Evolutionary conservation across 495 filamentous ascomycete species (phyloP).

Genomic region (Rhizodiscina lignyota): DNA sequence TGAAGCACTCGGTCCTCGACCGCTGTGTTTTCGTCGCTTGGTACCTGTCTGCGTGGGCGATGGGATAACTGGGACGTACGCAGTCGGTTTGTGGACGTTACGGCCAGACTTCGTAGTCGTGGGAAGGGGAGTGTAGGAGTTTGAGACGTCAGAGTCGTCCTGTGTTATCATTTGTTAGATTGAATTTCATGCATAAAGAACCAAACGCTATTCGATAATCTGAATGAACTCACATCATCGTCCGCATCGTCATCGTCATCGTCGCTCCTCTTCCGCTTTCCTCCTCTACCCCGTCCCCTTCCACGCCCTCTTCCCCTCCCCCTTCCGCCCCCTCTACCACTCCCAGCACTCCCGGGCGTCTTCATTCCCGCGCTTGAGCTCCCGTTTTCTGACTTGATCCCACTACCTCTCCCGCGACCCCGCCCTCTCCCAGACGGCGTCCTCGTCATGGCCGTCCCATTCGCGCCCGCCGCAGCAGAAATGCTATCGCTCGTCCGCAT

Average conservation of each 20-base stretch:
- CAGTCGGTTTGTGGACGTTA: conserved; percentile 55
- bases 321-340: conserved; percentile 7
- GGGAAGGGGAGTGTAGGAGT: conserved; percentile 33
- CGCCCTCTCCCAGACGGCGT: conserved; percentile 6
- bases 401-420: conserved; percentile 17
- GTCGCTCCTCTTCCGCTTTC: conserved; percentile 23
- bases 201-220: background rate
- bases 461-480: too few relatives aligned
- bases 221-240: background rate
- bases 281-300: conserved; percentile 16
- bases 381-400: conserved; percentile 27
- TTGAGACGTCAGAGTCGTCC: conserved; percentile 28
- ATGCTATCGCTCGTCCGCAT: conserved; percentile 26
- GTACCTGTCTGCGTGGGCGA: conserved; percentile 14
- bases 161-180: background rate
- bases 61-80: conserved; percentile 44
- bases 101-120: conserved; percentile 74
- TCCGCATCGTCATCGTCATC: conserved; percentile 15
- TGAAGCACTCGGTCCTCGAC: conserved; percentile 4
- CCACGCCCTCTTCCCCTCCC: conserved; percentile 16
- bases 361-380: conserved; percentile 4
- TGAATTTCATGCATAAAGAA: background rate
- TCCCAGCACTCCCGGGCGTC: conserved; percentile 6
- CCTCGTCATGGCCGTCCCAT: too few relatives aligned
- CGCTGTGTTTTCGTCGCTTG: conserved; percentile 15